These are phyloP conservation scores for Clonostachys rosea DNA, from an alignment of 2,329 filamentous ascomycete genomes.

Conservation along the genomic window DNA sequence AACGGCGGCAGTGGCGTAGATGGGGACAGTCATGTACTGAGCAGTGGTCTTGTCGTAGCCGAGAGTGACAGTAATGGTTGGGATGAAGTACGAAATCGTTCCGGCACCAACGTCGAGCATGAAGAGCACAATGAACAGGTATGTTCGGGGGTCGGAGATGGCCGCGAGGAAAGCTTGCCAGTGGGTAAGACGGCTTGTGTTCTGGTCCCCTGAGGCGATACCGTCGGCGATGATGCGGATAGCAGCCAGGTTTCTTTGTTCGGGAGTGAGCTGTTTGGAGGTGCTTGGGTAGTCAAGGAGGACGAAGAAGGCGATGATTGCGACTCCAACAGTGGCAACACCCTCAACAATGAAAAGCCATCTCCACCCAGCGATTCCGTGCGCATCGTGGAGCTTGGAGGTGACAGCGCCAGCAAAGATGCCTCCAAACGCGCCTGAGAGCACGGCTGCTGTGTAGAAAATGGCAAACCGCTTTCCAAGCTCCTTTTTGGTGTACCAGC, in stretches of 20 bases:
- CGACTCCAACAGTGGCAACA: slow-evolving; percentile 46
- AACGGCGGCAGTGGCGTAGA: slow-evolving; percentile 11
- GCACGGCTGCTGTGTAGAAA: slow-evolving; percentile 50
- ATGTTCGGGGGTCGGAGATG: slow-evolving; percentile 36
- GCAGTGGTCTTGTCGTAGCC: slow-evolving; percentile 15
- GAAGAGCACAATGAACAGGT: slow-evolving; percentile 36
- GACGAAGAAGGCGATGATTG: slow-evolving; percentile 53
- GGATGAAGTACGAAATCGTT: slow-evolving; percentile 35
- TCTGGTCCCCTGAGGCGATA: slow-evolving; percentile 22
- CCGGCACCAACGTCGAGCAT: slow-evolving; percentile 27
- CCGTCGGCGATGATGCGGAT: slow-evolving; percentile 51
- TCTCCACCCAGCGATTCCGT: slow-evolving; percentile 50
- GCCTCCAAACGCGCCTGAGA: slow-evolving; percentile 62
- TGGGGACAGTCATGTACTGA: slow-evolving; percentile 18
- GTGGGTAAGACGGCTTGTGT: slow-evolving; percentile 12
- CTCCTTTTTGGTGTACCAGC: slow-evolving; percentile 50
- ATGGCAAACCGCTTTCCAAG: slow-evolving; percentile 51
- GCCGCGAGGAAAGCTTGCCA: slow-evolving; percentile 11
- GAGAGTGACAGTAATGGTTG: slow-evolving; percentile 14
- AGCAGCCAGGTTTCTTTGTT: slow-evolving; percentile 57
- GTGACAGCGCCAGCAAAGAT: slow-evolving; percentile 57
- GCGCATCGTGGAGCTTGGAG: slow-evolving; percentile 47
- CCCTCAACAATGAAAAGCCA: slow-evolving; percentile 70
- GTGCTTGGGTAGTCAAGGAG: slow-evolving; percentile 62
- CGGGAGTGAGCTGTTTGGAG: slow-evolving; percentile 53